These are phyloP conservation scores for Phialemonium atrogriseum DNA, from an alignment of 2,329 filamentous ascomycete genomes.

Conservation along the genomic window DNA sequence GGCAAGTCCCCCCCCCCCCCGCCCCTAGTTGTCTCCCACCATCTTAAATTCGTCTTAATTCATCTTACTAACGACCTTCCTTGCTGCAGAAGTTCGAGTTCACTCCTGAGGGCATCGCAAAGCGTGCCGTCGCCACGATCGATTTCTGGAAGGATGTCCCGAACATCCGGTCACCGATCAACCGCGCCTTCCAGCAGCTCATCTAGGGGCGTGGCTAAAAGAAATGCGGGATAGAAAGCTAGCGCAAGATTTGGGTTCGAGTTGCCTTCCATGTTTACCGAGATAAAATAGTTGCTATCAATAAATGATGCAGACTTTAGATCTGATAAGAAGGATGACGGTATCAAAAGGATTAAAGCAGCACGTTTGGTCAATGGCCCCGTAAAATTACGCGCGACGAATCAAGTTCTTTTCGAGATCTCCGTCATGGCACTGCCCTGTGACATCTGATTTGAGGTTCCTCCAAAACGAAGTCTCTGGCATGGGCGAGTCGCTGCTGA, in stretches of 20 bases:
- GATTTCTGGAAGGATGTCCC: conserved; percentile 95
- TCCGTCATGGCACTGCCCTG: too few relatives aligned
- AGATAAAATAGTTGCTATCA: conserved; percentile 4
- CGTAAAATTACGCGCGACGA: too few relatives aligned
- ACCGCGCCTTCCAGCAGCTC: conserved; percentile 96
- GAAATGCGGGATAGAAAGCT: conserved; percentile 5
- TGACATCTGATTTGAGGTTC: too few relatives aligned
- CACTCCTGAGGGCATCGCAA: conserved; percentile 91
- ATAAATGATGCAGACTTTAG: conserved; percentile 4
- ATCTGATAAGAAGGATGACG: too few relatives aligned
- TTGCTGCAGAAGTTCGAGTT: conserved; percentile 88
- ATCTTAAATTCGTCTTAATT: background rate
- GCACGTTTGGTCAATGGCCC: too few relatives aligned
- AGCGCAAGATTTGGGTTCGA: conserved; percentile 1
- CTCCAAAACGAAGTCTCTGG: too few relatives aligned
- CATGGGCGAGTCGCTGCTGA: too few relatives aligned
- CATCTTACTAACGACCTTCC: conserved; percentile 18
- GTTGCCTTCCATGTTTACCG: too few relatives aligned
- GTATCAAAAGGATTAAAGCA: too few relatives aligned
- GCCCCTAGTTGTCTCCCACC: background rate
- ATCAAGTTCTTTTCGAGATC: too few relatives aligned
- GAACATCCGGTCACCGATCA: conserved; percentile 88
- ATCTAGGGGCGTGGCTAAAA: conserved; percentile 50
- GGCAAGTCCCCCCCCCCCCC: conserved; percentile 37
- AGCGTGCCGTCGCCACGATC: conserved; percentile 85